Conservation (phyloP, 108 stramenopile genomes). For the Fragilaria crotonensis region DNA sequence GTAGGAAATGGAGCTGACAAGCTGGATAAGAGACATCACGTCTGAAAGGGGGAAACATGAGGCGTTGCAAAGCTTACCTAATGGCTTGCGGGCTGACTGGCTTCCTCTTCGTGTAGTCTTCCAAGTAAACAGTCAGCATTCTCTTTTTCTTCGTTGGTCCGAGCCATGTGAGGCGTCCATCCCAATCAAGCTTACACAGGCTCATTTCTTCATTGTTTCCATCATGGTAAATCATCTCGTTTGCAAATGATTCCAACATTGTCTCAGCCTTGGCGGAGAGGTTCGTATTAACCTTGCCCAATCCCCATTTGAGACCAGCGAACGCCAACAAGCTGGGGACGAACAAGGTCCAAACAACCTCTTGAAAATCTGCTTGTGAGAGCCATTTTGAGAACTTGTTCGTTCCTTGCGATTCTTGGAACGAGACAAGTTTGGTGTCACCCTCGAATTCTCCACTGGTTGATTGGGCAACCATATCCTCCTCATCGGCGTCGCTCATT, state of each 20-base stretch:
- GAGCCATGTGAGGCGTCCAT: conserved; percentile 52
- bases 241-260: conserved; percentile 47
- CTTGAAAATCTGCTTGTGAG: too few species aligned
- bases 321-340: conserved; percentile 28
- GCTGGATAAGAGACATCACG: too few species aligned
- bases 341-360: conserved; percentile 31
- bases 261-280: conserved; percentile 31
- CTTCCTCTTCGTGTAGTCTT: conserved; percentile 66
- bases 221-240: conserved; percentile 77
- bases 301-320: conserved; percentile 32
- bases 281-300: conserved; percentile 20
- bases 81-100: conserved; percentile 64
- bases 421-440: too few species aligned
- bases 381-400: too few species aligned
- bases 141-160: conserved; percentile 33
- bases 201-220: conserved; percentile 78
- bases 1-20: conserved; percentile 66
- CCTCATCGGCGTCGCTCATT: not conserved
- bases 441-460: too few species aligned
- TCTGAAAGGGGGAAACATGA: not conserved
- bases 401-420: too few species aligned
- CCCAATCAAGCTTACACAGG: conserved; percentile 53
- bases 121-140: conserved; percentile 57
- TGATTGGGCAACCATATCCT: conserved; percentile 18
- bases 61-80: conserved; percentile 36